Conservation (phyloP, 352 stramenopile species). For the Phytophthora palmivora region DNA sequence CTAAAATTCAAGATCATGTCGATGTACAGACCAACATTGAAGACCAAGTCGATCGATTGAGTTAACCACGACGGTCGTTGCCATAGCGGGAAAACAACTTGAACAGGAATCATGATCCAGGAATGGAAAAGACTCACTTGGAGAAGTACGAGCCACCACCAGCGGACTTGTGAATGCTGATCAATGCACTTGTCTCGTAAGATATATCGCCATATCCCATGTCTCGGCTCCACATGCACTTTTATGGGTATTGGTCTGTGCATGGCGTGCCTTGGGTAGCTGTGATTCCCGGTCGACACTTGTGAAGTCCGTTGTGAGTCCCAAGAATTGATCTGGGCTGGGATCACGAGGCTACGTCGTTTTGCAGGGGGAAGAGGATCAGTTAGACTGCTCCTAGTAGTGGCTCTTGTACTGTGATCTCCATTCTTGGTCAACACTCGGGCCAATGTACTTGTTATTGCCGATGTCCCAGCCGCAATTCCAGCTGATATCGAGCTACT, state of each 20-base stretch:
- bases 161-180: slow-evolving; percentile 47
- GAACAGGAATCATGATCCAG: slow-evolving; percentile 61
- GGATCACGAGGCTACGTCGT: slow-evolving; percentile 26
- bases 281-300: slow-evolving; percentile 9
- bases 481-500: slow-evolving; percentile 27
- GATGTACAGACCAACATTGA: slow-evolving; percentile 37
- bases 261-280: slow-evolving; percentile 3
- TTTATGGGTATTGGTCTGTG: not conserved
- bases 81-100: slow-evolving; percentile 60
- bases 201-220: slow-evolving; percentile 10
- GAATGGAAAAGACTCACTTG: slow-evolving; percentile 44
- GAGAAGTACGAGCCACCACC: slow-evolving; percentile 60
- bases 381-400: slow-evolving; percentile 6
- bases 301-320: slow-evolving; percentile 14
- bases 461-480: slow-evolving; percentile 25
- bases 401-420: slow-evolving; percentile 8
- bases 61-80: slow-evolving; percentile 42
- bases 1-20: slow-evolving; percentile 72
- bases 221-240: slow-evolving; percentile 7
- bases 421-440: slow-evolving; percentile 24
- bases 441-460: slow-evolving; percentile 28
- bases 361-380: slow-evolving; percentile 8
- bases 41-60: slow-evolving; percentile 36
- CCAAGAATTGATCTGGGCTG: slow-evolving; percentile 12
- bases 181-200: slow-evolving; percentile 46